Base-by-base conservation (phyloP, 2,329 filamentous ascomycete species). In the Thielaviopsis punctulata region DNA sequence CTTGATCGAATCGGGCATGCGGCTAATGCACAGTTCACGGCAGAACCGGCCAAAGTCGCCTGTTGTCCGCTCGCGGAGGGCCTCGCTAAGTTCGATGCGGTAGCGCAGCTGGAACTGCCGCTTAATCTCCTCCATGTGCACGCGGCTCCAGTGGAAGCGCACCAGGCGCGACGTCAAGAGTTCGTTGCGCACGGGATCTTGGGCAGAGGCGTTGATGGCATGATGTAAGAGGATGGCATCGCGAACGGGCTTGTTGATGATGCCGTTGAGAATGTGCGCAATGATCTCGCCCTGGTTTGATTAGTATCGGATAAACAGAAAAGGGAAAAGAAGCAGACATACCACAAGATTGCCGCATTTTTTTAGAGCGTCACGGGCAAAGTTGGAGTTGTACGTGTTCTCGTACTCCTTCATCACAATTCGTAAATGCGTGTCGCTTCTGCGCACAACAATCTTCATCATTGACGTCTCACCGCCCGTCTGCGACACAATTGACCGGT, bases 341-440 rank as follows among this genome's bases (percentile, higher is more conserved):
- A 95, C 89, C 54, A 96, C 89, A 19, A 98, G 72, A 63, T 96
- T 96, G 21, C 81, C 82, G 58, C 86, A 93, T 73, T 92, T 95
- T 62, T 78, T 78, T 60, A 96, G 76, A 60, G 90, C 87, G 56
- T 90, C 87, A 46, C 85, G 73, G 0, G 89, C 87, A 67, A 98
- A 95, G 64, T 95, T 95, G 56, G 78, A 75, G 25, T 76, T 68
- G 64, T 86, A 87, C 45, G 73, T 73, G 49, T 73, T 70, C 63
- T 90, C 86, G 63, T 95, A 96, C 52, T 79, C 68, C 51, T 78
- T 72, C 57, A 96, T 68, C 5, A 95, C 79, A 62, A 93, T 86
- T 4, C 84, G 72, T 54, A 98, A 63, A 69, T 96, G 92, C 2
- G 71, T 67, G 63, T 96, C 87, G 61, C 84, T 90, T 39, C 90